Conservation (phyloP, 495 filamentous ascomycete genomes). For the Penicillium turbatum region DNA sequence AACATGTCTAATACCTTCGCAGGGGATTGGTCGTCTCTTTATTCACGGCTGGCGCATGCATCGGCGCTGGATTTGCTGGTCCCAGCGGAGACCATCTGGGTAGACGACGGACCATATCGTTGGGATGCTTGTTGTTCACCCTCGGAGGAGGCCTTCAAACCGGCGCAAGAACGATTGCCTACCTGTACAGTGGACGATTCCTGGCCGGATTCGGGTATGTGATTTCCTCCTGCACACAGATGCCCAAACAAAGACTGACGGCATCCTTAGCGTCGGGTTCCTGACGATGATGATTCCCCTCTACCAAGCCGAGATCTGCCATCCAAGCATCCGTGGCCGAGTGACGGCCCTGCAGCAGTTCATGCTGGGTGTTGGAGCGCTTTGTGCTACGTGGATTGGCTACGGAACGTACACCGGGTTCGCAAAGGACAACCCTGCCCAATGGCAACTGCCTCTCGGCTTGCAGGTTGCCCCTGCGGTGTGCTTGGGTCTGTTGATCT, state of each 20-base stretch:
- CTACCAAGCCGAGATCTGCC: constrained; percentile 45
- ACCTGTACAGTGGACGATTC: constrained; percentile 40
- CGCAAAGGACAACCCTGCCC: constrained; percentile 38
- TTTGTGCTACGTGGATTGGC: constrained; percentile 40
- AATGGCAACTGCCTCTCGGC: constrained; percentile 42
- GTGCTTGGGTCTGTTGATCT: constrained; percentile 37
- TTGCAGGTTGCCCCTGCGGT: constrained; percentile 43
- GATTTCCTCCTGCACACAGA: constrained; percentile 25
- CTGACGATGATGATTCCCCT: constrained; percentile 51
- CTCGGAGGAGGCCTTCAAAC: constrained; percentile 43
- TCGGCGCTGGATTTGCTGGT: constrained; percentile 38
- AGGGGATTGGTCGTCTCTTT: constrained; percentile 65
- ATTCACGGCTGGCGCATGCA: constrained; percentile 53
- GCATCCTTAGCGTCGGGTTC: constrained; percentile 49
- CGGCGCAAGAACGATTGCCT: constrained; percentile 33
- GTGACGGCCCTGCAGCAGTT: constrained; percentile 43
- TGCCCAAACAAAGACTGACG: neutral
- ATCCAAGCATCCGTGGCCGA: constrained; percentile 42
- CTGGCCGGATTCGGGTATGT: constrained; percentile 51
- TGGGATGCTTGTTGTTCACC: constrained; percentile 42
- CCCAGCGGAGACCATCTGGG: constrained; percentile 39
- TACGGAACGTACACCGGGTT: constrained; percentile 49
- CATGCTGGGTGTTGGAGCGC: constrained; percentile 42
- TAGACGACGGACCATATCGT: constrained; percentile 40
- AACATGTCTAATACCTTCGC: neutral